A percentile compares a stretch with the other conserved stretches of the same genome.
phyloP scores from a whole-genome alignment of 2,329 filamentous ascomycete species.

The Grosmannia clavigera region DNA sequence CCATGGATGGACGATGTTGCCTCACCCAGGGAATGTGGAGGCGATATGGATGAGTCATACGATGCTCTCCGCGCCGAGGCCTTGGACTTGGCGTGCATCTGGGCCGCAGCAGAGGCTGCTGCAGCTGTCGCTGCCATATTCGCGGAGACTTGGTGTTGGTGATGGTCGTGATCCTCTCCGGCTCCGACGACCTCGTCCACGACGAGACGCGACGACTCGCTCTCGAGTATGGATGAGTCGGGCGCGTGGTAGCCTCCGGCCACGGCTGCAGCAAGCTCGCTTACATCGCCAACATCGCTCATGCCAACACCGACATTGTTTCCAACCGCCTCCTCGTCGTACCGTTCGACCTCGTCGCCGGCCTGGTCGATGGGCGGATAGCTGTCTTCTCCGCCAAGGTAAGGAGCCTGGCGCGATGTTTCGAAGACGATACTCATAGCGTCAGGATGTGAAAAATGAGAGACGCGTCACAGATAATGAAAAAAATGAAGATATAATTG shows the following conservation, averaged over 20 bases:
- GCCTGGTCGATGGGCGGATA: slow-evolving; percentile 15
- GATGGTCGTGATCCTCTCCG: background rate
- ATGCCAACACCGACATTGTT: slow-evolving; percentile 4
- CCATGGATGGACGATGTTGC: background rate
- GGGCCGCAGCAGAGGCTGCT: background rate
- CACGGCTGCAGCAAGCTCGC: slow-evolving; percentile 11
- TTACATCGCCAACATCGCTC: slow-evolving; percentile 9
- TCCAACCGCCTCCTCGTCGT: slow-evolving; percentile 10
- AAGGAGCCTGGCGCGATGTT: slow-evolving; percentile 8
- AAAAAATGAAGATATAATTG: background rate
- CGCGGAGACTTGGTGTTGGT: slow-evolving; percentile 1
- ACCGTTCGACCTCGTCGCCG: slow-evolving; percentile 11
- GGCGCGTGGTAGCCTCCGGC: slow-evolving; percentile 9
- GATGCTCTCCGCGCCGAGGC: background rate
- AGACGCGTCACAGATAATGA: background rate
- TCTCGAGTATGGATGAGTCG: slow-evolving; percentile 10
- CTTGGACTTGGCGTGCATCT: background rate
- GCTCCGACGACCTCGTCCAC: slow-evolving; percentile 2
- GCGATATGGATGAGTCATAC: slow-evolving; percentile 1
- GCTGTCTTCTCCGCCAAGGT: slow-evolving; percentile 11
- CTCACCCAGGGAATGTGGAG: background rate
- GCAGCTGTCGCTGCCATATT: slow-evolving; percentile 9
- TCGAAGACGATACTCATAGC: slow-evolving; percentile 15
- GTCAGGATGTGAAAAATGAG: background rate
- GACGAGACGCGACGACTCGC: slow-evolving; percentile 8